Evolutionary conservation across 1,284 basidiomycete genomes (phyloP).

Genomic region (Cystobasidium slooffiae): DNA sequence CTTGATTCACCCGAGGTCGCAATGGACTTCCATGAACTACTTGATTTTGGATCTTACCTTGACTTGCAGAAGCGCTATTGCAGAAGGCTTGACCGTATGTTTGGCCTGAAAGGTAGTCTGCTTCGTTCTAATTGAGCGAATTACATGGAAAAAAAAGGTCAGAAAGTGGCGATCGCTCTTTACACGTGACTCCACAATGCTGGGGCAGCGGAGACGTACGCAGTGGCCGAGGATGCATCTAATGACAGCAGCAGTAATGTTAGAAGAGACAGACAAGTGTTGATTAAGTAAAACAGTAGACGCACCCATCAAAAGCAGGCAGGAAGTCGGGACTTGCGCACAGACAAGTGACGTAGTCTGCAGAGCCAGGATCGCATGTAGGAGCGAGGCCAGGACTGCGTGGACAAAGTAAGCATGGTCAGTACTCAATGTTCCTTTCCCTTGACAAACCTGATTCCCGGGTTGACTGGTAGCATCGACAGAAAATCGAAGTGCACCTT

Average conservation of each 20-base stretch:
- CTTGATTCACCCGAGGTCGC: neutral
- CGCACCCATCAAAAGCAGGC: conserved; percentile 34
- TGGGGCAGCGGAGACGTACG: conserved; percentile 8
- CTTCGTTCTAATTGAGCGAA: neutral
- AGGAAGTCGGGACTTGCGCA: conserved; percentile 28
- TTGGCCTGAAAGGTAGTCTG: conserved; percentile 16
- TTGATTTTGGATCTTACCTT: neutral
- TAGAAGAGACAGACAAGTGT: too few relatives aligned
- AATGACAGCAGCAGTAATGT: neutral
- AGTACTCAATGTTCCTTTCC: neutral
- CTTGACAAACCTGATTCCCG: neutral
- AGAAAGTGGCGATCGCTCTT: neutral
- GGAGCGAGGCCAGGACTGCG: conserved; percentile 36
- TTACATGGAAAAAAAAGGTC: neutral
- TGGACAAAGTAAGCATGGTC: neutral
- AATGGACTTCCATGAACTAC: neutral
- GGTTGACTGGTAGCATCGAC: neutral
- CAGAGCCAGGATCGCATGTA: conserved; percentile 32
- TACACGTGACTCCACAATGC: neutral
- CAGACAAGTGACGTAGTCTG: conserved; percentile 39
- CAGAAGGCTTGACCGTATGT: conserved; percentile 26
- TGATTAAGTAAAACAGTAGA: neutral
- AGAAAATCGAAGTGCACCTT: neutral
- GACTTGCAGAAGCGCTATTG: conserved; percentile 7
- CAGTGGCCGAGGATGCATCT: conserved; percentile 41